Evolutionary conservation across 2,329 filamentous ascomycete genomes (phyloP).

Genomic region (Epichloe sp.): DNA sequence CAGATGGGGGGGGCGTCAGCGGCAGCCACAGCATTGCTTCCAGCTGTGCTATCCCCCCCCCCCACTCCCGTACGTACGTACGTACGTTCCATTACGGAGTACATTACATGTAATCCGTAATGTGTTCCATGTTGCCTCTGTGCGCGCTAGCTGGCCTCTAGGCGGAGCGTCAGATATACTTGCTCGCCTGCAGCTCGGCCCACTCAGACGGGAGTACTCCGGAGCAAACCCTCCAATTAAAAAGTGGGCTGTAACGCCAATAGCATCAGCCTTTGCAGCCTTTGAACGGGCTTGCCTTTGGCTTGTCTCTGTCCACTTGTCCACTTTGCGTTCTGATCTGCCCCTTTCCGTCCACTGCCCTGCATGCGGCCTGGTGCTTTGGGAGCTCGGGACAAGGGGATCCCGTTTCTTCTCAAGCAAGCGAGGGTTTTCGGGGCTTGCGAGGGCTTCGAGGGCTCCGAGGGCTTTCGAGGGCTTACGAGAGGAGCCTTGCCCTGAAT

Average conservation of each 20-base stretch:
- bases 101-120: too few relatives aligned
- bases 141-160: not conserved
- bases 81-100: too few relatives aligned
- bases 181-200: not conserved
- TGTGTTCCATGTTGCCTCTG: not conserved
- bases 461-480: too few relatives aligned
- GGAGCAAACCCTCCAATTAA: conserved; percentile 1
- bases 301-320: not conserved
- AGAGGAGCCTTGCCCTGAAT: too few relatives aligned
- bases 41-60: not conserved
- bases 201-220: not conserved
- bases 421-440: too few relatives aligned
- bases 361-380: too few relatives aligned
- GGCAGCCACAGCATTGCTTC: not conserved
- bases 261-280: not conserved
- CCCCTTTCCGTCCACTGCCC: too few relatives aligned
- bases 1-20: not conserved
- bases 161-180: not conserved
- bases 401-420: too few relatives aligned
- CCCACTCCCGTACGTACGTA: too few relatives aligned
- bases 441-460: too few relatives aligned
- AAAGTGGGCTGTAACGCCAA: conserved; percentile 1
- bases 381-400: too few relatives aligned
- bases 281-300: too few relatives aligned
- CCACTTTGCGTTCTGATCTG: not conserved